A percentile compares a stretch with the other conserved stretches of the same genome.
These are phyloP conservation scores for Cryptococcus sp. DNA, from an alignment of 1,284 basidiomycete genomes.

Conservation along the genomic window DNA sequence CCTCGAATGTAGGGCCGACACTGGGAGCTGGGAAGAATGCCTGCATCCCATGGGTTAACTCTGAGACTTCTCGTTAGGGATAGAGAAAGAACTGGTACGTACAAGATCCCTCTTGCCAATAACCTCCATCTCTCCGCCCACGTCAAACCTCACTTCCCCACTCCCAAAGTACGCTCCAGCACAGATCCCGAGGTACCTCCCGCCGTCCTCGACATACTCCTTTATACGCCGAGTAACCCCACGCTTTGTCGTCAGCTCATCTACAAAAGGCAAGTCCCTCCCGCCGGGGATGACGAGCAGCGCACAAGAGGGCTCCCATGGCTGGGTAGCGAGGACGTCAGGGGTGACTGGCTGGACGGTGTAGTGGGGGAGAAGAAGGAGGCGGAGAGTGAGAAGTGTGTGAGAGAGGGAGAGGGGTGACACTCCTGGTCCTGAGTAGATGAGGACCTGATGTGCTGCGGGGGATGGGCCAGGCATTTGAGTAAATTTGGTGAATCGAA, in stretches of 20 bases:
- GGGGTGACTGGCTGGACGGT: slow-evolving; percentile 67
- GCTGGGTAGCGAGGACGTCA: slow-evolving; percentile 60
- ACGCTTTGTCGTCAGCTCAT: slow-evolving; percentile 50
- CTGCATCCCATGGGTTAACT: slow-evolving; percentile 18
- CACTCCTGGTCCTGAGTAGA: slow-evolving; percentile 71
- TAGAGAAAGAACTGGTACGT: slow-evolving; percentile 2
- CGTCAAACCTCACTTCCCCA: slow-evolving; percentile 53
- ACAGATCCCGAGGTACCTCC: slow-evolving; percentile 64
- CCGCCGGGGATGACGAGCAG: slow-evolving; percentile 72
- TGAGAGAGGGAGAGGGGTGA: slow-evolving; percentile 59
- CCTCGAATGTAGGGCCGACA: slow-evolving; percentile 58
- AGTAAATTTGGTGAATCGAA: not conserved
- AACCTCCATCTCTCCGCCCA: slow-evolving; percentile 54
- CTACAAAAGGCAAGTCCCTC: slow-evolving; percentile 55
- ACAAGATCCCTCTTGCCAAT: slow-evolving; percentile 55
- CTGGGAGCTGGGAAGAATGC: slow-evolving; percentile 59
- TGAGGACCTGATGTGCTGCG: slow-evolving; percentile 60
- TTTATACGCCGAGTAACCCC: slow-evolving; percentile 55
- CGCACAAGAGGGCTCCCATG: slow-evolving; percentile 71
- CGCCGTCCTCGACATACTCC: slow-evolving; percentile 66
- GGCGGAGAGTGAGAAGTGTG: slow-evolving; percentile 58
- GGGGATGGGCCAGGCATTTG: slow-evolving; percentile 41
- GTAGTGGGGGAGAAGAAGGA: slow-evolving; percentile 67
- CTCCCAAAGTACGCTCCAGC: slow-evolving; percentile 60
- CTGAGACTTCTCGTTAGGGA: not conserved